Evolutionary conservation across 257 asterid species (phyloP), one percentile per base, ranked within the genome.

Genomic region (Salvia hispanica): DNA sequence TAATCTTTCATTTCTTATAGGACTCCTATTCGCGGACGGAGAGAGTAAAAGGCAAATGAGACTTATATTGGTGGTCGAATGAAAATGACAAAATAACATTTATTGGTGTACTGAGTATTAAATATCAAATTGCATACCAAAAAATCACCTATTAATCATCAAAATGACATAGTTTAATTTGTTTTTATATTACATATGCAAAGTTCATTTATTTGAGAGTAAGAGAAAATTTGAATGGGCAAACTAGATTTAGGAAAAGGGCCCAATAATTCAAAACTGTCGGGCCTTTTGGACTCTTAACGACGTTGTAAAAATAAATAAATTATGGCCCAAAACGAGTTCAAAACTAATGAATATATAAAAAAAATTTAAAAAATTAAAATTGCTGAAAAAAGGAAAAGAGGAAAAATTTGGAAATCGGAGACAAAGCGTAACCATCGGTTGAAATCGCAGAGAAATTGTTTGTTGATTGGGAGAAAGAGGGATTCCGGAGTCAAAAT

Each of bases 351-450:
- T 3, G 5, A 31, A 39, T 7, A 2, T 1, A 3, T 34, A 3
- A 1, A 0, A 0, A 0, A 12, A 9, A 25, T n/a, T n/a, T n/a
- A n/a, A n/a, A 69, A 25, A 14, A 37, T 0, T 48, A 45, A 3
- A 60, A 14, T 9, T 15, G 3, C 3, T 28, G 50, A 42, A 43
- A 47, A 73, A 45, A 51, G 31, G 46, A 51, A 34, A 39, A 3
- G 45, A 14, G 44, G 10, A 61, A 13, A 47, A 6, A 6, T 14
- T 33, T 64, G 46, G 67, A 76, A 40, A 12, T 13, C 31, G 64
- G 64, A 67, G 81, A 39, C 60, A 64, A 47, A 28, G 70, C 82
- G 78, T 65, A 77, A 64, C 78, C 80, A 78, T 71, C 75, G 84
- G 81, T 40, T 36, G 53, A 37, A 64, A 58, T 21, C 11, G 5